Conservation (phyloP, 2,329 filamentous ascomycete genomes). For the Exserohilum turcica region DNA sequence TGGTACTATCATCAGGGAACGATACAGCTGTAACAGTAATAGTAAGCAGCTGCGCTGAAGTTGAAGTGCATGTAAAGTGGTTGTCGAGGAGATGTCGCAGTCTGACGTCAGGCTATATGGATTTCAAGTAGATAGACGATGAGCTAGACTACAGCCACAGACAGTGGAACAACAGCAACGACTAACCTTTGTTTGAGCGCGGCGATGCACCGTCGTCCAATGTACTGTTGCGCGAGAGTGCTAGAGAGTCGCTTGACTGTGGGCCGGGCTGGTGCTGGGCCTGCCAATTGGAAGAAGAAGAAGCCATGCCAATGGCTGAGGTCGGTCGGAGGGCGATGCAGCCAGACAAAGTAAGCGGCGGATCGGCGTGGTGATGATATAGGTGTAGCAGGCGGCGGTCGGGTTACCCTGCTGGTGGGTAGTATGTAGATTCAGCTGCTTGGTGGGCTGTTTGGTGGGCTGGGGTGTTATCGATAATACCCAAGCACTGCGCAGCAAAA, state of each 20-base stretch:
- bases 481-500: slow-evolving; percentile 4
- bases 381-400: too few relatives aligned
- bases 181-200: slow-evolving; percentile 44
- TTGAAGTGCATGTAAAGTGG: not conserved
- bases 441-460: slow-evolving; percentile 17
- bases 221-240: slow-evolving; percentile 18
- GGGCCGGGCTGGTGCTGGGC: slow-evolving; percentile 22
- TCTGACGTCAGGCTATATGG: not conserved
- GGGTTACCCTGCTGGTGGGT: slow-evolving; percentile 3
- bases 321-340: not conserved
- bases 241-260: slow-evolving; percentile 27
- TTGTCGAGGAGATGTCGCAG: not conserved
- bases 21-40: slow-evolving; percentile 48
- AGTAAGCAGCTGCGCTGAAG: slow-evolving; percentile 29
- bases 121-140: not conserved
- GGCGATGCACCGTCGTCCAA: slow-evolving; percentile 37
- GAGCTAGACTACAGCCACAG: not conserved
- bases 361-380: slow-evolving; percentile 1
- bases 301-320: slow-evolving; percentile 27
- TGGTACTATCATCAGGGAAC: slow-evolving; percentile 52
- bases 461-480: slow-evolving; percentile 20
- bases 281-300: slow-evolving; percentile 34
- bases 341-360: slow-evolving; percentile 11
- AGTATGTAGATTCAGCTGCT: slow-evolving; percentile 14
- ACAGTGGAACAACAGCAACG: not conserved